Base-by-base conservation (phyloP, 352 stramenopile genomes). In the Aphanomyces cochlioides region DNA sequence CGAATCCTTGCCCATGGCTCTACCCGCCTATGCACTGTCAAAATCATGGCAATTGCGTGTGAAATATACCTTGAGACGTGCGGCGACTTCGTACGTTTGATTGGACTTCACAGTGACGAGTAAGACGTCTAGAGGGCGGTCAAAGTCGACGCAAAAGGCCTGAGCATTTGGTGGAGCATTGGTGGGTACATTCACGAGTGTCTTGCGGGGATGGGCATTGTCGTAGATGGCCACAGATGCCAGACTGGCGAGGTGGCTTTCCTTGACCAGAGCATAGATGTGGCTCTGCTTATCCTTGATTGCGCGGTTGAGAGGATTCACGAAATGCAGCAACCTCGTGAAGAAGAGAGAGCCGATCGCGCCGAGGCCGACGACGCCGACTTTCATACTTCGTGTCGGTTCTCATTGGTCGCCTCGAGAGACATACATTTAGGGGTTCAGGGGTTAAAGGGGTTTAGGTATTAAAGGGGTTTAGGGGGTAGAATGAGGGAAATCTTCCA, bases 281-380 rank as follows among this genome's bases (percentile, higher is more conserved):
- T 34, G 56, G 48, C 57, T 67, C 36, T 19, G 13, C 39, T 21
- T 53, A 40, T 43, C 56, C 7, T 21, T 48, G 7, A 7, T 5
- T 4, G 38, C 36, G 5, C n/a, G 15, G 41, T 66, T 72, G 15
- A 15, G n/a, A 10, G 53, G 66, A 40, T 67, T 66, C 21, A 72
- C 57, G 40, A 53, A 56, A 43, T 72, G 53, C 19, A 72, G 56
- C 13, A 67, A 15, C 4, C 53, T 41, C 34, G 64, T 72, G 73
- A 93, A 91, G 68, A 90, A 82, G 63, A 90, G 89, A 7, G 83
- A 87, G 17, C 85, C 85, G 50, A 93, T 87, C 5, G 83, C 83
- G 34, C 85, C 85, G 10, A 93, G 69, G 34, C 85, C 85, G 5
- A 93, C 71, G 50, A 93, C 75, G 13, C 82, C 85, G 45, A 92